phyloP scores from a whole-genome alignment of 495 filamentous ascomycete genomes.

The Penicillium pulvis region DNA sequence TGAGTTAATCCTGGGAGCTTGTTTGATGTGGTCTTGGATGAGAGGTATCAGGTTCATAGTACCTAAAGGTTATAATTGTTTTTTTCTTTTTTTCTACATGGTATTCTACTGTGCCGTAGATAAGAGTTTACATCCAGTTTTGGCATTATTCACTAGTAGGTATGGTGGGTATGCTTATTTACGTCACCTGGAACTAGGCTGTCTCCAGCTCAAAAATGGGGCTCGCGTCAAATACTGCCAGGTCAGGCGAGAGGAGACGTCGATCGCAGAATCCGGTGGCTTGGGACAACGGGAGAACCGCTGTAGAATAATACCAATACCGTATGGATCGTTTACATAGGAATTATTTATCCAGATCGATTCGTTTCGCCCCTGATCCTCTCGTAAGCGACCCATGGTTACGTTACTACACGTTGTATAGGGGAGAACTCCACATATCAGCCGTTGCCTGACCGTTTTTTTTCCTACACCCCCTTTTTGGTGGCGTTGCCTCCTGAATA shows the following conservation, averaged over 20 bases:
- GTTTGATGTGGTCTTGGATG: neutral
- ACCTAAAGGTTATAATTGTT: too few relatives aligned
- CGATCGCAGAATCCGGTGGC: constrained; percentile 25
- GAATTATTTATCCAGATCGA: neutral
- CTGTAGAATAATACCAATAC: neutral
- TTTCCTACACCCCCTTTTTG: neutral
- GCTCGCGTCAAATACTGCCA: constrained; percentile 13
- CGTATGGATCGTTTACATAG: neutral
- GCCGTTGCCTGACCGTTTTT: constrained; percentile 1
- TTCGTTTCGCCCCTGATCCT: constrained; percentile 7
- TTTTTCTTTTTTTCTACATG: neutral
- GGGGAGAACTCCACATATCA: neutral
- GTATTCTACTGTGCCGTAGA: neutral
- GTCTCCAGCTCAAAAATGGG: constrained; percentile 10
- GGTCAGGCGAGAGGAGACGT: constrained; percentile 19
- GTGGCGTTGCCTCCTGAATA: neutral
- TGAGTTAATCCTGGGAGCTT: neutral
- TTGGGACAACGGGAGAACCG: constrained; percentile 27
- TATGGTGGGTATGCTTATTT: neutral
- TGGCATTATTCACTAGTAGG: too few relatives aligned
- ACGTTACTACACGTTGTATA: neutral
- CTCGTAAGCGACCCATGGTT: constrained; percentile 8
- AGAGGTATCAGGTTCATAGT: neutral
- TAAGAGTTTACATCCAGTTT: too few relatives aligned
- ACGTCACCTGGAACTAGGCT: neutral